Conservation (phyloP, 306 rosid species). For the Canavalia ensiformis region DNA sequence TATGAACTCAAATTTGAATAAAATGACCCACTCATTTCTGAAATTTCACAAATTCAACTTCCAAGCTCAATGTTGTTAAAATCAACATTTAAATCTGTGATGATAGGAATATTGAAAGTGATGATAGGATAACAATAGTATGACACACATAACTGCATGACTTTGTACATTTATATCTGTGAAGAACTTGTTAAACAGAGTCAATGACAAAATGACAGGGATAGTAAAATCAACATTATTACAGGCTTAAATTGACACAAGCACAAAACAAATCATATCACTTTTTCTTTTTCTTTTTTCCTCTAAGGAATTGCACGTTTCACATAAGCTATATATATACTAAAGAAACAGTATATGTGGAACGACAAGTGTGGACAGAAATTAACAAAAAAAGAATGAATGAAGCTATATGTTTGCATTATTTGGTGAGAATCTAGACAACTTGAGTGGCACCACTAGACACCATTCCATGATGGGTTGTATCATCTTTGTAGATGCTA, state of each 20-base stretch:
- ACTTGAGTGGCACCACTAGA: conserved; percentile 57
- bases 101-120: not conserved
- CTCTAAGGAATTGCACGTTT: not conserved
- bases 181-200: not conserved
- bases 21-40: no score
- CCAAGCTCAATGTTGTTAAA: not conserved
- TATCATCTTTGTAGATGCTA: conserved; percentile 51
- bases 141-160: not conserved
- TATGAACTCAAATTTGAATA: not conserved
- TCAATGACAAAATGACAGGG: not conserved
- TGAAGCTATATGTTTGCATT: not conserved
- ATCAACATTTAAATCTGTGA: no score
- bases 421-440: conserved; percentile 33
- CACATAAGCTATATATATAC: not conserved
- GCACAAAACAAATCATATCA: not conserved
- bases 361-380: not conserved
- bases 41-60: not conserved
- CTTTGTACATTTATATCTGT: not conserved
- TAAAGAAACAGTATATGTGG: not conserved
- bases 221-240: not conserved
- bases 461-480: conserved; percentile 29
- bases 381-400: not conserved
- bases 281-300: not conserved
- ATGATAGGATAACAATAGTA: not conserved
- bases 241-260: not conserved